Conservation (phyloP, 2,329 filamentous ascomycete genomes). For the Penicillium sp. region DNA sequence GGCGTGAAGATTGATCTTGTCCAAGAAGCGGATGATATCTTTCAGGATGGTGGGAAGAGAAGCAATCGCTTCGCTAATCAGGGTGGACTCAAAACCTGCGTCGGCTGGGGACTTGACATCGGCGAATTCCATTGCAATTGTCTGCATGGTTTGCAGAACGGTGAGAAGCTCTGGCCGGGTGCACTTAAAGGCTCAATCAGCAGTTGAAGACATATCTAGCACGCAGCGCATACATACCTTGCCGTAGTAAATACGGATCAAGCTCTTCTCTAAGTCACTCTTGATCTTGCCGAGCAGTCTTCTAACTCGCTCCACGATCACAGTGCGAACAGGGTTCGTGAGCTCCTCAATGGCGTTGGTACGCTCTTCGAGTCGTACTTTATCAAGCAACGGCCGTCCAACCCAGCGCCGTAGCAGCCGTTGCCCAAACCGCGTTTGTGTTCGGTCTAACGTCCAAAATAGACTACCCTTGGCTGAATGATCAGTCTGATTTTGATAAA, state of each 20-base stretch:
- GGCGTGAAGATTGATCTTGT: conserved; percentile 82
- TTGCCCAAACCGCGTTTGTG: conserved; percentile 85
- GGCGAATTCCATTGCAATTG: conserved; percentile 77
- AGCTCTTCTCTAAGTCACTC: conserved; percentile 85
- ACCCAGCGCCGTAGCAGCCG: conserved; percentile 93
- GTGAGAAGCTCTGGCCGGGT: conserved; percentile 84
- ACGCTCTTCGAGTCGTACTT: conserved; percentile 74
- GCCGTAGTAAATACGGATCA: conserved; percentile 96
- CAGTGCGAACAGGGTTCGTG: conserved; percentile 68
- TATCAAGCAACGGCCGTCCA: conserved; percentile 84
- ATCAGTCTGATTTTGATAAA: conserved; percentile 94
- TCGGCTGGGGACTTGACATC: conserved; percentile 69
- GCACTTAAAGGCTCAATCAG: conserved; percentile 56
- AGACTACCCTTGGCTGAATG: conserved; percentile 83
- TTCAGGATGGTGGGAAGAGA: conserved; percentile 77
- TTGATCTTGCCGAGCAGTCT: conserved; percentile 73
- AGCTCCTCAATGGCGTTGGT: conserved; percentile 87
- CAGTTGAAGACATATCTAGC: not conserved
- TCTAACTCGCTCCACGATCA: conserved; percentile 74
- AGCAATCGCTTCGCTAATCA: conserved; percentile 74
- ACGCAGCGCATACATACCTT: conserved; percentile 57
- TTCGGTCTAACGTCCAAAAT: conserved; percentile 95
- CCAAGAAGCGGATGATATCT: conserved; percentile 75
- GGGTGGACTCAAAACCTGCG: conserved; percentile 72
- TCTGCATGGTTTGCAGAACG: conserved; percentile 83